Base-by-base conservation (phyloP, 441 rosid genomes). In the Adansonia grandidieri region DNA sequence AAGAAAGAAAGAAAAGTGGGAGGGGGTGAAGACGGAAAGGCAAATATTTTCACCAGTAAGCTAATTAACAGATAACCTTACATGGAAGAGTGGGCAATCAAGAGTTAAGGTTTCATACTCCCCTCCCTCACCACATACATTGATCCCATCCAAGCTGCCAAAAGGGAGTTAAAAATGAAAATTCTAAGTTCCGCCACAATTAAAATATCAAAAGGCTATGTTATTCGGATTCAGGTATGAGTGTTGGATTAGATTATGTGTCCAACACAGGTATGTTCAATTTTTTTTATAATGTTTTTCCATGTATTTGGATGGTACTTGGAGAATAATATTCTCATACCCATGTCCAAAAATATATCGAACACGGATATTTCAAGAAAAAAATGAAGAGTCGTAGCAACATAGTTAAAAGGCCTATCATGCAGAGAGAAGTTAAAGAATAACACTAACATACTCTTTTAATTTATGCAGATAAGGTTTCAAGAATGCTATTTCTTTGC, bases 61-160 rank as follows among this genome's bases (percentile, higher is more conserved):
- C 73, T 54, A 61, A 72, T 79, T 5, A 75, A 9, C 45, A 40
- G 51, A 57, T 37, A 75, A 68, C 76, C 92, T 86, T 88, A 94
- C 98, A 9, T 84, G 86, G 84, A 96, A 96, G 77, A 96, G 95
- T 0, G 98, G 98, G 82, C 98, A 94, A 86, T 96, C 99, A 13
- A 94, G 97, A 28, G 99, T 93, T 88, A 96, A 71, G 19, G 95
- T 93, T 83, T 94, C 98, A 76, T 96, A 96, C 86, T 96, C 98
- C 69, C 99, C 98, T 88, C 98, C 99, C 87, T 96, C 99, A 71
- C 99, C 98, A 71, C 98, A 96, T 17, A 96, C 95, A 80, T 96
- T 96, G 67, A 91, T 87, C 74, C 99, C 97, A 85, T 94, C 94
- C 80, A 89, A 79, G 80, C 99, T 96, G 89, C 22, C 82, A 79